These are phyloP conservation scores for Colletotrichum sp. DNA, from an alignment of 2,329 filamentous ascomycete species.

Conservation along the genomic window DNA sequence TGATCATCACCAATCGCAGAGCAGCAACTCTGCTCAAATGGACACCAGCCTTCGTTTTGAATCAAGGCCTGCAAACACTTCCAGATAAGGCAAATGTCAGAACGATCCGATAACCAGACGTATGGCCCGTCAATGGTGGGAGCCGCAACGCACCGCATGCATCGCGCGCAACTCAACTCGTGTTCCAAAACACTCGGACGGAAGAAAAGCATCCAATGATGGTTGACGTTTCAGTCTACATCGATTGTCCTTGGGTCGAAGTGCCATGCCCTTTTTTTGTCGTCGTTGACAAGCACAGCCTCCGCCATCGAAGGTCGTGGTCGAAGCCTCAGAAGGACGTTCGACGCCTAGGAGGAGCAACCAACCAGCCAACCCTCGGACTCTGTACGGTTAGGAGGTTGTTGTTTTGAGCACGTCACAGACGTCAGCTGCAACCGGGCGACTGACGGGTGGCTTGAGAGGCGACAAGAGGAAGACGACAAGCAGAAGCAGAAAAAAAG, in stretches of 20 bases:
- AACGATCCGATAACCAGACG: conserved; percentile 12
- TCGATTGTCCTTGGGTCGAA: conserved; percentile 8
- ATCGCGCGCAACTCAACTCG: background rate
- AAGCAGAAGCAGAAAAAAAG: background rate
- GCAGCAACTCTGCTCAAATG: conserved; percentile 11
- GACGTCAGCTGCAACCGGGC: conserved; percentile 14
- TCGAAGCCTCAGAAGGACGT: background rate
- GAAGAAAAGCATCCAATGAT: conserved; percentile 15
- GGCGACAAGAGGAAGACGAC: background rate
- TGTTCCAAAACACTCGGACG: conserved; percentile 17
- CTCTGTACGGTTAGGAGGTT: background rate
- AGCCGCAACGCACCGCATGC: background rate
- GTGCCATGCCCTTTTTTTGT: background rate
- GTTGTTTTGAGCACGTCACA: conserved; percentile 15
- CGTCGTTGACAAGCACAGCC: conserved; percentile 14
- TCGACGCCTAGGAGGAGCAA: background rate
- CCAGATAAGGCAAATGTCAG: conserved; percentile 12
- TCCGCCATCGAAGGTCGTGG: conserved; percentile 1
- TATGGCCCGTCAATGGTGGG: conserved; percentile 3
- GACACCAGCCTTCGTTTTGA: conserved; percentile 11
- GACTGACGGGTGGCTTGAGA: background rate
- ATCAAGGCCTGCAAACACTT: conserved; percentile 21
- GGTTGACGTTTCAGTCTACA: conserved; percentile 19
- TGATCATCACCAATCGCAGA: conserved; percentile 23
- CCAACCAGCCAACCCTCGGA: conserved; percentile 1